phyloP scores from a whole-genome alignment of 139 green algal genomes.

The Closterium sp. region DNA sequence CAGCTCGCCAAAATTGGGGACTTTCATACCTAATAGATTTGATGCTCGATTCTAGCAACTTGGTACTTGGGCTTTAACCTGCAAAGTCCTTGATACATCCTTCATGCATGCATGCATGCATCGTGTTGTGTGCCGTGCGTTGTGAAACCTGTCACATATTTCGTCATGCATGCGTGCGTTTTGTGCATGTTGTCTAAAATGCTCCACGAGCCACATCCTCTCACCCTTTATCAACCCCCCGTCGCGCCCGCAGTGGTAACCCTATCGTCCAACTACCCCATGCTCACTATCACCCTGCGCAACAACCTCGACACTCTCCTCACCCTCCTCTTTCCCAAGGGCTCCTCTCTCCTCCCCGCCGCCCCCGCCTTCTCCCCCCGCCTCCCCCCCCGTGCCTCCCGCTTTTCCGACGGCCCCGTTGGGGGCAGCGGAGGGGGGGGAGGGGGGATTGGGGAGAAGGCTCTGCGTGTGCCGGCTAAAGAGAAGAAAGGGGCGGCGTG shows the following conservation, averaged over 20 bases:
- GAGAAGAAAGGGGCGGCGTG: background rate
- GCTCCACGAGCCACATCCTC: too few relatives aligned
- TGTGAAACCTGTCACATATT: background rate
- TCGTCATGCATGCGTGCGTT: too few relatives aligned
- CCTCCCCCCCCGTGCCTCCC: background rate
- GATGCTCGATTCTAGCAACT: too few relatives aligned
- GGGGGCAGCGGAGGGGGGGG: too few relatives aligned
- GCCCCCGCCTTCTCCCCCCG: constrained; percentile 9
- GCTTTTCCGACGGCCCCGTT: background rate
- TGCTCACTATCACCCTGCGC: constrained; percentile 48
- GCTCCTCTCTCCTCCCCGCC: background rate
- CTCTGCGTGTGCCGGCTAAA: background rate
- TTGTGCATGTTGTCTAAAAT: too few relatives aligned
- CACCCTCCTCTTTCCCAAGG: background rate
- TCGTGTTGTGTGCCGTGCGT: too few relatives aligned
- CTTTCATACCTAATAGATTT: too few relatives aligned
- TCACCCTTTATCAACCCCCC: too few relatives aligned
- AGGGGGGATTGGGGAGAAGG: too few relatives aligned
- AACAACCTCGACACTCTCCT: constrained; percentile 47
- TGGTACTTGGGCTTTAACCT: too few relatives aligned
- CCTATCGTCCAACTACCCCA: constrained; percentile 48
- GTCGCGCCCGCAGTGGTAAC: constrained; percentile 29
- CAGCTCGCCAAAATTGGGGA: too few relatives aligned
- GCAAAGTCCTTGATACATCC: background rate
- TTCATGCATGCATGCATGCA: background rate